Base-by-base conservation (phyloP, 2,329 filamentous ascomycete species). In the Aspergillus luchuensis region DNA sequence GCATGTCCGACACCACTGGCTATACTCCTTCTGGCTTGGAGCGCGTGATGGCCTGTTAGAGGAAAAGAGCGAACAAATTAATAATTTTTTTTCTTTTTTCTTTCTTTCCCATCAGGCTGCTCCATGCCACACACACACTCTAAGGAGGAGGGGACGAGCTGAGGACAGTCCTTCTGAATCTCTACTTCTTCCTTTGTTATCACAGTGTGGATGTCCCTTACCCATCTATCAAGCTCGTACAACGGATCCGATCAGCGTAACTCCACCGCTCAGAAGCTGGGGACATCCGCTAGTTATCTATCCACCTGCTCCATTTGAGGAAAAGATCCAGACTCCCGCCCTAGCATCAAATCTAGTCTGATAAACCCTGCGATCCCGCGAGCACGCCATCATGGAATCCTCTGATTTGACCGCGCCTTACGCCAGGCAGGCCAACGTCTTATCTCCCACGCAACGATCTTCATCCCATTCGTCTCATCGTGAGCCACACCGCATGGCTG, bases 371-470 rank as follows among this genome's bases (percentile, higher is more conserved):
- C 51, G 55, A 67, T 63, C 63, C 47, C 39, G 61, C 61, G 64
- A 73, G 66, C 72, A 74, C 73, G 71, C 69, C 71, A 75, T 74
- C 66, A 75, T 75, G 73, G 67, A 71, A 54, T 63, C 66, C 54
- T 65, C 63, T 64, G 72, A 72, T 65, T 67, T 68, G 69, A 66
- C 62, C 66, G 63, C 62, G 50, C 58, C 63, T 43, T 56, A 62
- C 67, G 53, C 62, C 57, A 65, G 60, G 62, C 61, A 63, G 51
- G 61, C 63, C 57, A 58, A 57, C 49, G 62, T 62, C 54, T 63
- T 63, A 30, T 65, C 67, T 56, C 65, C 67, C 53, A 69, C 67
- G 13, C 64, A 68, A 51, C 60, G 59, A 59, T 66, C 65, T 59
- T 72, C 70, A 45, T 59, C 63, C 48, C 61, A 59, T 58, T 62